These are phyloP conservation scores for Phytopythium boreale DNA, from an alignment of 352 stramenopile species.

Conservation along the genomic window DNA sequence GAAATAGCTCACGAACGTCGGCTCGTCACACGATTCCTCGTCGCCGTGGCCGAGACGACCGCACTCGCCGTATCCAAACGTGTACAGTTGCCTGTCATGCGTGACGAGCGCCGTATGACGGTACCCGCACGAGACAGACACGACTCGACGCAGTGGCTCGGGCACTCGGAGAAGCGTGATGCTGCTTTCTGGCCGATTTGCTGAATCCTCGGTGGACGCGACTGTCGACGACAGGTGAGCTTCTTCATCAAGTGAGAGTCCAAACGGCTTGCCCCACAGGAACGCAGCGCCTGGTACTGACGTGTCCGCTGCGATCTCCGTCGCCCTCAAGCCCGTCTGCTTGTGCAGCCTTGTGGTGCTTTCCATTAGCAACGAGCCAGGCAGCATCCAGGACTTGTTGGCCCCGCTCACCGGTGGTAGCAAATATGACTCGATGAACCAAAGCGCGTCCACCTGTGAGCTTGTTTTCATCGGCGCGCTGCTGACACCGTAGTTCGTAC, in stretches of 20 bases:
- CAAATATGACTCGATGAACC: constrained; percentile 57
- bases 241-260: constrained; percentile 68
- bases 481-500: background rate
- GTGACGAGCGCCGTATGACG: constrained; percentile 74
- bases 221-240: constrained; percentile 22
- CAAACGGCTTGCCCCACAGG: constrained; percentile 51
- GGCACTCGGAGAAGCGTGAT: constrained; percentile 46
- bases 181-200: background rate
- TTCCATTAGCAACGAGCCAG: constrained; percentile 26
- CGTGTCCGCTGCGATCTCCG: constrained; percentile 6
- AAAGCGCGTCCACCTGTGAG: constrained; percentile 23
- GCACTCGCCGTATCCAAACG: constrained; percentile 80
- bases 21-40: constrained; percentile 42
- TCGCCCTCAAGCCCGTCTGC: background rate
- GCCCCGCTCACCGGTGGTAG: constrained; percentile 23
- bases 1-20: constrained; percentile 57
- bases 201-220: constrained; percentile 8
- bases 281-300: constrained; percentile 47
- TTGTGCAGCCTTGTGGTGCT: constrained; percentile 13
- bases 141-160: constrained; percentile 44
- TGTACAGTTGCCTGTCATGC: constrained; percentile 61
- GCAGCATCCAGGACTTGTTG: constrained; percentile 33
- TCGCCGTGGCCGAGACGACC: constrained; percentile 69
- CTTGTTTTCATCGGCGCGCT: constrained; percentile 1
- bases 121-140: constrained; percentile 76